These are phyloP conservation scores for Mitragyna speciosa DNA, from an alignment of 257 asterid species.

Conservation along the genomic window DNA sequence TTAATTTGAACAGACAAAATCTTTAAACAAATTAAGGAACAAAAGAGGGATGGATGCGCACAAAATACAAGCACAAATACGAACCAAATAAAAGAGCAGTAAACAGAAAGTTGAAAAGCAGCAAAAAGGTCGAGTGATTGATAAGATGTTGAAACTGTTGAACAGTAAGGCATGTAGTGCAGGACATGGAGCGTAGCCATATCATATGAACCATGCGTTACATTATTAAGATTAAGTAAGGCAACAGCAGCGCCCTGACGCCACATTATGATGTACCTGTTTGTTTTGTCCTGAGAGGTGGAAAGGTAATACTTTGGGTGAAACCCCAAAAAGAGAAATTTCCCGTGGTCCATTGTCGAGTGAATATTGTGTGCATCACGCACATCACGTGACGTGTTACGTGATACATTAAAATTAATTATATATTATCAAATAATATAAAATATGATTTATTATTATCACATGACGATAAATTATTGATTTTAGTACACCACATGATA, in stretches of 20 bases:
- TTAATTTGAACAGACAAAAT: neutral
- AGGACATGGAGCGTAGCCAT: neutral
- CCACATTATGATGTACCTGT: conserved; percentile 49
- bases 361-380: no score
- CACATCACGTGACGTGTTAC: no score
- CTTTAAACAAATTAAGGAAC: neutral
- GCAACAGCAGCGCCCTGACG: conserved; percentile 45
- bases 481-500: no score
- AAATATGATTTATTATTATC: no score
- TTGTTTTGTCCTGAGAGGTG: conserved; percentile 67
- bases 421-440: no score
- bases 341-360: conserved; percentile 93
- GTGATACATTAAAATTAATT: no score
- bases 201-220: neutral
- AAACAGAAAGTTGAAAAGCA: conserved; percentile 9
- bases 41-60: neutral
- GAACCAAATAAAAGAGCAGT: conserved; percentile 1
- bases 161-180: conserved; percentile 19
- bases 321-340: conserved; percentile 93
- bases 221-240: conserved; percentile 37
- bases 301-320: conserved; percentile 79
- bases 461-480: no score
- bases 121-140: conserved; percentile 32
- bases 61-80: neutral
- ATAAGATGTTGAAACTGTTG: conserved; percentile 61